Evolutionary conservation across 2,329 filamentous ascomycete genomes (phyloP).

Genomic region (Scedosporium minutisporum): DNA sequence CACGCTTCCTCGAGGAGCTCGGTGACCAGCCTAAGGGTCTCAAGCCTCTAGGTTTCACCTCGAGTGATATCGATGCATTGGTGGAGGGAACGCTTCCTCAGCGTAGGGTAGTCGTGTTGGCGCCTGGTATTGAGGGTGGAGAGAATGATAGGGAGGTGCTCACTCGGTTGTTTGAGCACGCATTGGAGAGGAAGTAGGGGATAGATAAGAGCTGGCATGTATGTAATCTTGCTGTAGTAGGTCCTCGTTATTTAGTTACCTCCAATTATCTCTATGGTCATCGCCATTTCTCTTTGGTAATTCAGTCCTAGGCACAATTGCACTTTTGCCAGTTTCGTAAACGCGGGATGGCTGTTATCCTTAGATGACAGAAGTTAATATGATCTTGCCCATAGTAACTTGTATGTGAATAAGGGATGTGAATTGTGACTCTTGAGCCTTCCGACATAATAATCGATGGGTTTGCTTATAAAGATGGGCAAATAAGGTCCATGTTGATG

Average conservation of each 20-base stretch:
- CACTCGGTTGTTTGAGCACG: slow-evolving; percentile 55
- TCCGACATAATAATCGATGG: background rate
- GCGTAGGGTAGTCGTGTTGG: slow-evolving; percentile 79
- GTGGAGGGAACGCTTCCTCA: slow-evolving; percentile 96
- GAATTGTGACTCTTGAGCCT: no score
- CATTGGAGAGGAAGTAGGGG: slow-evolving; percentile 27
- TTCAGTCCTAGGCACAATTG: no score
- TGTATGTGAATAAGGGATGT: no score
- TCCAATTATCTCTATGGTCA: no score
- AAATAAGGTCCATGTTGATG: background rate
- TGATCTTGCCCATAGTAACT: no score
- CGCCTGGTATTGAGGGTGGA: slow-evolving; percentile 67
- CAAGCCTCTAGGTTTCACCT: slow-evolving; percentile 70
- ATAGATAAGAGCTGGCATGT: background rate
- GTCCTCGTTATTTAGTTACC: background rate
- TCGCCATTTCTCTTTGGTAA: no score
- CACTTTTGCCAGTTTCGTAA: no score
- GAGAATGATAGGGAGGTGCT: slow-evolving; percentile 64
- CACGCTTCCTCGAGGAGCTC: slow-evolving; percentile 68
- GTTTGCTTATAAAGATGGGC: background rate
- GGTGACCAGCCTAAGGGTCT: slow-evolving; percentile 87
- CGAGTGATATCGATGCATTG: slow-evolving; percentile 65
- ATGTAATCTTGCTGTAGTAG: background rate
- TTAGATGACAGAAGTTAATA: no score
- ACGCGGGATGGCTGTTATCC: no score